Base-by-base conservation (phyloP, 2,329 filamentous ascomycete genomes). In the Reticulascus tulasneorum region DNA sequence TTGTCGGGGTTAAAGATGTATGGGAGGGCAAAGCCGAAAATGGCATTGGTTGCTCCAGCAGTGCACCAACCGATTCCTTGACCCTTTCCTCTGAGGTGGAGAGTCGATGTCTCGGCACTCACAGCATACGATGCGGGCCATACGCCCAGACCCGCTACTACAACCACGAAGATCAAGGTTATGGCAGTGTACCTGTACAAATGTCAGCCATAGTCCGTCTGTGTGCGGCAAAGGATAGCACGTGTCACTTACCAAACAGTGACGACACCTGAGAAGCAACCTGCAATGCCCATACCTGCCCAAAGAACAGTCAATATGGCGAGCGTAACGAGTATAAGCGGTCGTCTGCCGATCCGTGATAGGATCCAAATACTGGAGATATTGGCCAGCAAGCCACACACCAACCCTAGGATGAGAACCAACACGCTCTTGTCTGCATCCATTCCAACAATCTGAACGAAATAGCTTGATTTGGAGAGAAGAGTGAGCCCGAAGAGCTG, bases 1-100 rank as follows among this genome's bases (percentile, higher is more conserved):
- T 49, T 33, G 15, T 56, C 58, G 9, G 55, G 42, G 35, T 60
- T 75, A 53, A 71, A 75, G 10, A 73, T 64, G 37, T 74, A 76
- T 0, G 73, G 72, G 1, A 75, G 48, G 2, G 62, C 59, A 22
- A 75, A 58, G 0, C 62, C 63, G 37, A 73, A 65, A 29, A 65
- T 50, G 4, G 64, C 63, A 19, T 61, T 62, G 5, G 59, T 50
- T 0, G 66, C 50, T 3, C 64, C 60, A 1, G 62, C 60, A 3
- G 60, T 51, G 4, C 67, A 53, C 52, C 70, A 69, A 7, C 63
- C 58, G 10, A 69, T 55, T 4, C 64, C 66, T 23, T 69, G 62
- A 0, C 65, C 60, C 42, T 66, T 66, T 23, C 60, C 58, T 7
- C 68, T 59, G 1, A 71, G 51, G 6, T 60, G 59, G 0, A 69